Percentiles rank a stretch among this genome's conserved stretches.
These are phyloP conservation scores for Zygoascus hellenicus DNA, from an alignment of 1,139 yeast genomes.

Conservation along the genomic window DNA sequence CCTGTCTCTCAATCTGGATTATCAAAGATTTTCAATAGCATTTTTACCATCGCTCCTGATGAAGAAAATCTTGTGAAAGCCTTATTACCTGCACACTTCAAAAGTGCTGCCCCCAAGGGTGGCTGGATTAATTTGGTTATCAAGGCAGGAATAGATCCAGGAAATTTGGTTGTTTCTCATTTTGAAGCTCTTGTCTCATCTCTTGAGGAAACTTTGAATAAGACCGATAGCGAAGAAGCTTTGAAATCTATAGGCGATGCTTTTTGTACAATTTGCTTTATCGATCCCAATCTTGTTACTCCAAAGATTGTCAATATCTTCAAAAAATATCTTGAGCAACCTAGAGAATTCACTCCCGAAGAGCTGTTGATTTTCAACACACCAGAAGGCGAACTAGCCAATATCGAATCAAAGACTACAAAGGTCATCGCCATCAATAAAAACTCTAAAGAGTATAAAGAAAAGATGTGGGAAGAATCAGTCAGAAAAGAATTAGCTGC, in stretches of 20 bases:
- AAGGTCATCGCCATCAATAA: constrained; percentile 39
- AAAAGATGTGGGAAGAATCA: constrained; percentile 83
- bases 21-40: constrained; percentile 33
- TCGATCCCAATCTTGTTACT: constrained; percentile 56
- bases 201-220: background rate
- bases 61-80: constrained; percentile 39
- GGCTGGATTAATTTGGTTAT: constrained; percentile 82
- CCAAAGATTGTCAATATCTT: constrained; percentile 42
- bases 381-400: constrained; percentile 62
- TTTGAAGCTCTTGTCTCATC: background rate
- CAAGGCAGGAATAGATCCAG: constrained; percentile 56
- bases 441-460: constrained; percentile 77
- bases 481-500: constrained; percentile 67
- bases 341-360: constrained; percentile 32
- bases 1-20: constrained; percentile 4
- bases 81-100: constrained; percentile 54
- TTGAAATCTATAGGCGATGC: constrained; percentile 34
- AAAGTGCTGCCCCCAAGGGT: constrained; percentile 39
- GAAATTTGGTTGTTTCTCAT: constrained; percentile 15
- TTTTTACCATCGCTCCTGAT: constrained; percentile 37
- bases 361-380: constrained; percentile 62
- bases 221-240: background rate
- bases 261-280: constrained; percentile 61
- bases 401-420: constrained; percentile 45
- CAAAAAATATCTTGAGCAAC: constrained; percentile 21